phyloP scores from a whole-genome alignment of 768 basidiomycete genomes.

The Xanthoconium stramineum region DNA sequence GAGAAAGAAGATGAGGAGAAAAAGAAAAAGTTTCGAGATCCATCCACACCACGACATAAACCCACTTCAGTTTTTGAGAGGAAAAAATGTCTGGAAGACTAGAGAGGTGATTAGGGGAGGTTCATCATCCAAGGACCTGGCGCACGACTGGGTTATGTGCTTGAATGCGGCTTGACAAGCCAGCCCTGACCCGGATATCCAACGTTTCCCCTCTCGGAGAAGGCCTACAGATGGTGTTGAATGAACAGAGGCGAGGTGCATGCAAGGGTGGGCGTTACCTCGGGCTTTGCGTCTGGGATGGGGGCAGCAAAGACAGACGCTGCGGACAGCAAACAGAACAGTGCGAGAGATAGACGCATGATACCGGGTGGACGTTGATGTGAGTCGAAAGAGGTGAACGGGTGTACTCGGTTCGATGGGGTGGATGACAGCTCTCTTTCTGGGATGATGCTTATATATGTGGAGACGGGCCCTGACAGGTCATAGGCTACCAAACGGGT shows the following conservation, averaged over 20 bases:
- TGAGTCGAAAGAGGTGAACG: too few relatives aligned
- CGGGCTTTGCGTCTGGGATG: constrained; percentile 7
- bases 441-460: not conserved
- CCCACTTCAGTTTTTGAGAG: too few relatives aligned
- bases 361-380: too few relatives aligned
- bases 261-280: not conserved
- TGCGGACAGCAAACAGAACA: constrained; percentile 14
- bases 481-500: constrained; percentile 8
- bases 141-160: too few relatives aligned
- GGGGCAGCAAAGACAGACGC: constrained; percentile 7
- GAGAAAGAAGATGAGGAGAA: not conserved
- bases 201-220: not conserved
- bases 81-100: too few relatives aligned
- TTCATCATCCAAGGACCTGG: too few relatives aligned
- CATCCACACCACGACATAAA: not conserved
- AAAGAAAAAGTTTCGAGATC: not conserved
- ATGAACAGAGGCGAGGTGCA: not conserved
- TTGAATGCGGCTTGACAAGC: too few relatives aligned
- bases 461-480: not conserved
- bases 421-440: too few relatives aligned
- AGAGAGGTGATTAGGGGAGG: too few relatives aligned
- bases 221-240: not conserved
- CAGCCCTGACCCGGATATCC: too few relatives aligned
- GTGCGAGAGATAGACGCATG: constrained; percentile 16
- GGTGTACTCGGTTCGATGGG: too few relatives aligned